phyloP scores from a whole-genome alignment of 805 yeast genomes.

The Kodamaea sagamina region DNA sequence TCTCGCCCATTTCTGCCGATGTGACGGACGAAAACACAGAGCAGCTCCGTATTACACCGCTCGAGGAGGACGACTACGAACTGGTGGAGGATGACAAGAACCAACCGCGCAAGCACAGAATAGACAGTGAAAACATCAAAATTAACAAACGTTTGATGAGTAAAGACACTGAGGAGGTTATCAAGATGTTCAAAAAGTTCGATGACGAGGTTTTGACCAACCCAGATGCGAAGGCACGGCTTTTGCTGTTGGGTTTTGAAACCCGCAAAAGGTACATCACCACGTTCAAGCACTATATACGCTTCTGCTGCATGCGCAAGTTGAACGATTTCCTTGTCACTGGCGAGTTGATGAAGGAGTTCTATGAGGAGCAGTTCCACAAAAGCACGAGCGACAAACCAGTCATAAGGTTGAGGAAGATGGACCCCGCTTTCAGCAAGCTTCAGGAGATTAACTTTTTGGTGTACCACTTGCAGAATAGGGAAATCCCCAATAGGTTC shows the following conservation, averaged over 20 bases:
- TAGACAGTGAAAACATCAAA: slow-evolving; percentile 17
- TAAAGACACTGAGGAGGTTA: slow-evolving; percentile 19
- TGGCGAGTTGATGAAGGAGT: slow-evolving; percentile 19
- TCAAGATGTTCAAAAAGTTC: slow-evolving; percentile 19
- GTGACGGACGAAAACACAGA: slow-evolving; percentile 4
- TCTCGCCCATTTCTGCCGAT: slow-evolving; percentile 5
- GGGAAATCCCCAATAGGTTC: slow-evolving; percentile 18
- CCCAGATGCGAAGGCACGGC: slow-evolving; percentile 18
- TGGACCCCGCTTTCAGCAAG: slow-evolving; percentile 21
- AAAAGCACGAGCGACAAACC: slow-evolving; percentile 18
- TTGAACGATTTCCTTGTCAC: slow-evolving; percentile 17
- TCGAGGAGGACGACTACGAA: not conserved
- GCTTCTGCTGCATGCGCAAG: slow-evolving; percentile 18
- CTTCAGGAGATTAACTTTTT: slow-evolving; percentile 19
- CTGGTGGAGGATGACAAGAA: slow-evolving; percentile 1
- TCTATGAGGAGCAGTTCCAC: slow-evolving; percentile 17
- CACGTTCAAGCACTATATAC: slow-evolving; percentile 19
- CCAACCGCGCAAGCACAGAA: slow-evolving; percentile 13
- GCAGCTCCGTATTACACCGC: not conserved
- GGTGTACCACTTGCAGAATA: slow-evolving; percentile 17
- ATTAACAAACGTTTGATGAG: slow-evolving; percentile 20
- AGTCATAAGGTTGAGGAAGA: slow-evolving; percentile 18
- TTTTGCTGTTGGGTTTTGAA: slow-evolving; percentile 17
- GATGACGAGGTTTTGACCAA: slow-evolving; percentile 19
- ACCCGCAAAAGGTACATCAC: slow-evolving; percentile 20